Conservation (phyloP, 345 rosid genomes). For the Eucalyptus grandis region DNA sequence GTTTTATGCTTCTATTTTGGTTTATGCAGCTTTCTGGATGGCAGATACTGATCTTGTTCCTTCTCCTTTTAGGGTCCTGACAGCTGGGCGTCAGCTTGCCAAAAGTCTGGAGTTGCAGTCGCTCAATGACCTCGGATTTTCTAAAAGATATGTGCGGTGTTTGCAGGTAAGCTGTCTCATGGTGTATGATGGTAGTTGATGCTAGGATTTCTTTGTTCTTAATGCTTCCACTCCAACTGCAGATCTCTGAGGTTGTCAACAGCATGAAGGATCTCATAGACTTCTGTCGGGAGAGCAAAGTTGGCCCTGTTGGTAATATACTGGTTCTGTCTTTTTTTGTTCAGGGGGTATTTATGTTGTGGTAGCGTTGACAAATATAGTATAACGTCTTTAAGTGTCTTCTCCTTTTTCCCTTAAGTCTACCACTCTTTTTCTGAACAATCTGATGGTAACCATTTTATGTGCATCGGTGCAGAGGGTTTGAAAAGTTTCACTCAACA, state of each 20-base stretch:
- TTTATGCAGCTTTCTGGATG: neutral
- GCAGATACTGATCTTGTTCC: neutral
- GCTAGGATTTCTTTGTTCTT: neutral
- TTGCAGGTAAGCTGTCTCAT: slow-evolving; percentile 54
- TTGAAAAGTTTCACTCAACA: slow-evolving; percentile 74
- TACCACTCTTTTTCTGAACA: neutral
- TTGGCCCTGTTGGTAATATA: slow-evolving; percentile 73
- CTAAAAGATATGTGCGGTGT: slow-evolving; percentile 93
- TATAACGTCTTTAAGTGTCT: neutral
- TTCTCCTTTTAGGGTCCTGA: slow-evolving; percentile 57
- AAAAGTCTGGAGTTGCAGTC: slow-evolving; percentile 89
- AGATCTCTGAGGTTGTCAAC: slow-evolving; percentile 94
- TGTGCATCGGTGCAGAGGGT: slow-evolving; percentile 52
- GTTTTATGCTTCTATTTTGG: neutral
- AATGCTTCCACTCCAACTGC: neutral
- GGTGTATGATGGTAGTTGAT: neutral
- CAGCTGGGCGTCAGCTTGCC: slow-evolving; percentile 85
- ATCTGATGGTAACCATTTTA: neutral
- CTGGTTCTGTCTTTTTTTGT: neutral
- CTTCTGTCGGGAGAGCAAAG: slow-evolving; percentile 64
- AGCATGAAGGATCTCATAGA: slow-evolving; percentile 96
- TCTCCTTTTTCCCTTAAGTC: neutral
- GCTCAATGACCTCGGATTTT: slow-evolving; percentile 84
- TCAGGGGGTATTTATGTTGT: neutral
- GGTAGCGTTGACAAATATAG: neutral